Percentiles rank a stretch among this genome's conserved stretches.
Conservation (phyloP, 2,329 filamentous ascomycete species). For the Hypoxylon sp. region DNA sequence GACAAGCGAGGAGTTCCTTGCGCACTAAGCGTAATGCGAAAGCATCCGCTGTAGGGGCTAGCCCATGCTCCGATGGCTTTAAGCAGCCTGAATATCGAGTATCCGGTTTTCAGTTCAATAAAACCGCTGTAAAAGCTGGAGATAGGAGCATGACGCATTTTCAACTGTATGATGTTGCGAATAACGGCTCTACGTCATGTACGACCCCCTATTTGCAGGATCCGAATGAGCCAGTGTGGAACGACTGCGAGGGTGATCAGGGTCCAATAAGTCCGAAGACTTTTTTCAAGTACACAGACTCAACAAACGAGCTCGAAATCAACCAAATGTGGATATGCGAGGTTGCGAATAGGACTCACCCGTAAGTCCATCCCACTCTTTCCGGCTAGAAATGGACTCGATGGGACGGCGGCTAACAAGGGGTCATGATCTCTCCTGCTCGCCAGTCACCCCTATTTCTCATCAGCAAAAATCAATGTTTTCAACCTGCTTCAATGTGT, state of each 20-base stretch:
- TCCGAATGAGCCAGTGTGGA: slow-evolving; percentile 34
- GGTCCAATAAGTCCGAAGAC: slow-evolving; percentile 29
- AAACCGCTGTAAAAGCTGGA: slow-evolving; percentile 27
- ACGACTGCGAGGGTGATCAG: slow-evolving; percentile 29
- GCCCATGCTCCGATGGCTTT: slow-evolving; percentile 33
- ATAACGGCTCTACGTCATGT: slow-evolving; percentile 33
- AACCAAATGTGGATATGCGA: slow-evolving; percentile 44
- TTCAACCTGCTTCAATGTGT: slow-evolving; percentile 29
- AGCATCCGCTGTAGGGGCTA: slow-evolving; percentile 8
- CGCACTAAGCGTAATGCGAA: slow-evolving; percentile 2
- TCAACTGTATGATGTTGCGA: slow-evolving; percentile 33
- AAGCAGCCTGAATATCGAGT: slow-evolving; percentile 34
- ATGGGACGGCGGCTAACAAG: slow-evolving; percentile 7
- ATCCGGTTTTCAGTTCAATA: slow-evolving; percentile 41
- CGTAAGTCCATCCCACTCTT: slow-evolving; percentile 30
- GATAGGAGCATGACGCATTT: slow-evolving; percentile 37
- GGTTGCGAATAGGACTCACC: slow-evolving; percentile 39
- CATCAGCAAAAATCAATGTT: slow-evolving; percentile 30
- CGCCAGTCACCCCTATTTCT: slow-evolving; percentile 35
- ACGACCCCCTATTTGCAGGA: slow-evolving; percentile 45
- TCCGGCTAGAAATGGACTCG: neutral
- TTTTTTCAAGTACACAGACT: slow-evolving; percentile 34
- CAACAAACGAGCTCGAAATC: slow-evolving; percentile 30
- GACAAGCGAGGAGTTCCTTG: slow-evolving; percentile 1
- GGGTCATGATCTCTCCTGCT: neutral